Evolutionary conservation across 1,284 basidiomycete genomes (phyloP).

Genomic region (Cutaneotrichosporon sp.): DNA sequence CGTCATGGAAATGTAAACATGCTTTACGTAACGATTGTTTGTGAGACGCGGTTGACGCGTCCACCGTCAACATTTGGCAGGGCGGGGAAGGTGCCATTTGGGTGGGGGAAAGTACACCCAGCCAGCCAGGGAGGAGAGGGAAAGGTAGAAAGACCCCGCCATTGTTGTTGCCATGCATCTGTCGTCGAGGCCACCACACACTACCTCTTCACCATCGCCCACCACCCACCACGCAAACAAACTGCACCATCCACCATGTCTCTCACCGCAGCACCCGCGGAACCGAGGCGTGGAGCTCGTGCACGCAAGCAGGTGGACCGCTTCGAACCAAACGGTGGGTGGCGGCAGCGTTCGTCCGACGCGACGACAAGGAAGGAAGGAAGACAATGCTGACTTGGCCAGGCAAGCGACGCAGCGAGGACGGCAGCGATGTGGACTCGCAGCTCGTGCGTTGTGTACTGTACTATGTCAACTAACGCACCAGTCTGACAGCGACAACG

Average conservation of each 20-base stretch:
- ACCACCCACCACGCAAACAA: background rate
- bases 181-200: background rate
- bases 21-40: slow-evolving; percentile 4
- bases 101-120: too few species aligned
- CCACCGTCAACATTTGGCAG: background rate
- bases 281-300: slow-evolving; percentile 37
- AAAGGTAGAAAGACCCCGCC: background rate
- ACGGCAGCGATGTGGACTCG: background rate
- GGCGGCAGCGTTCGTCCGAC: background rate
- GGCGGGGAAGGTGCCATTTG: background rate
- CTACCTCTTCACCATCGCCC: slow-evolving; percentile 2
- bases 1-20: background rate
- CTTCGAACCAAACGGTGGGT: slow-evolving; percentile 18
- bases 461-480: slow-evolving; percentile 8
- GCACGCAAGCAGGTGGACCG: slow-evolving; percentile 34
- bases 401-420: slow-evolving; percentile 6
- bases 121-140: background rate
- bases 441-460: slow-evolving; percentile 16
- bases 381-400: background rate
- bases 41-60: slow-evolving; percentile 5
- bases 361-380: background rate
- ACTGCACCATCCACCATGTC: slow-evolving; percentile 15
- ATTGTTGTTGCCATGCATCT: slow-evolving; percentile 10
- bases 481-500: slow-evolving; percentile 10
- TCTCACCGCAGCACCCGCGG: slow-evolving; percentile 13